Conservation (phyloP, 179 eudicot species). For the Silene vulgaris region DNA sequence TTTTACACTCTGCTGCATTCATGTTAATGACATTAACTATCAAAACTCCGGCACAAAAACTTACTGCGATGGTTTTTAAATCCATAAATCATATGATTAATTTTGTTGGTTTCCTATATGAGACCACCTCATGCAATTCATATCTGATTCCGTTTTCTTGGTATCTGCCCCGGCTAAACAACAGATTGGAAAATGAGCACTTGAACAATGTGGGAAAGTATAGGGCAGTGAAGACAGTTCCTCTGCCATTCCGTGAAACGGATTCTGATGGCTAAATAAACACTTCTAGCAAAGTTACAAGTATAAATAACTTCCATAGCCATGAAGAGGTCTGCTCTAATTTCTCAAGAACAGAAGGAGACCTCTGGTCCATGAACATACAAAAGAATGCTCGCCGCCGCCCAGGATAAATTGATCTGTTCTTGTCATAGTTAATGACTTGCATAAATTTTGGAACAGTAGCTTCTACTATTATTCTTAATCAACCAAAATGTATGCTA, state of each 20-base stretch:
- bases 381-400: too few relatives aligned
- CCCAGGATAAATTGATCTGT: constrained; percentile 16
- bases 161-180: background rate
- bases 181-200: constrained; percentile 83
- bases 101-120: too few relatives aligned
- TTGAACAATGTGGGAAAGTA: constrained; percentile 71
- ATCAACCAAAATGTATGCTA: constrained; percentile 22
- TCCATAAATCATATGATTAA: too few relatives aligned
- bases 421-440: background rate
- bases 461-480: background rate
- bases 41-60: too few relatives aligned
- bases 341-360: background rate
- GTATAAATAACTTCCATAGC: constrained; percentile 22
- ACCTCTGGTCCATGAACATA: constrained; percentile 14
- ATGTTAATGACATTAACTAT: background rate
- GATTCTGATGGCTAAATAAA: constrained; percentile 49
- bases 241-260: constrained; percentile 67
- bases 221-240: constrained; percentile 71
- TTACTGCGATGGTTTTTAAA: too few relatives aligned
- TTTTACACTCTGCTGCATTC: background rate
- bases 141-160: background rate
- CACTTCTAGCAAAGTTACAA: constrained; percentile 12
- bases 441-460: constrained; percentile 9
- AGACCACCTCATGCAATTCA: too few relatives aligned
- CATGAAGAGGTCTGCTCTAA: constrained; percentile 14